Evolutionary conservation across 1,284 basidiomycete species (phyloP).

Genomic region (Lentinula novae-zelandiae): DNA sequence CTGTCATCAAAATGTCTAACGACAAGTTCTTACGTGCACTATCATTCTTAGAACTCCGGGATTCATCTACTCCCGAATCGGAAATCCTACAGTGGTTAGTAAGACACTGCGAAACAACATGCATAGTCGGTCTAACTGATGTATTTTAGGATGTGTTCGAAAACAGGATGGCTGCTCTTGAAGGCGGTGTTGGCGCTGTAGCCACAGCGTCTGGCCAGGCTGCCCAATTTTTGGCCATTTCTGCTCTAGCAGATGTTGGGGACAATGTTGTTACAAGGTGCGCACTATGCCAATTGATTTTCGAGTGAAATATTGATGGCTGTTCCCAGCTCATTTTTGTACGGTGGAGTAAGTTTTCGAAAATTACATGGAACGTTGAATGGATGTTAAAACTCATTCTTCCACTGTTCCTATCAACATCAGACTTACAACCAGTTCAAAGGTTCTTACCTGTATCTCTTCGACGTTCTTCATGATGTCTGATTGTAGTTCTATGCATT

Average conservation of each 20-base stretch:
- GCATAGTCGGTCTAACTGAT: not conserved
- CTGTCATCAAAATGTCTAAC: not conserved
- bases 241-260: conserved; percentile 62
- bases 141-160: conserved; percentile 74
- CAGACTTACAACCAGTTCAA: conserved; percentile 89
- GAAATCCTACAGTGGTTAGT: conserved; percentile 80
- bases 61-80: conserved; percentile 77
- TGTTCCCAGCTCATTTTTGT: conserved; percentile 49
- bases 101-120: not conserved
- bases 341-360: conserved; percentile 53
- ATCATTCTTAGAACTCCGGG: conserved; percentile 47
- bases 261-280: conserved; percentile 81
- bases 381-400: not conserved
- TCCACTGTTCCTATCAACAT: not conserved
- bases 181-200: conserved; percentile 79
- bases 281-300: conserved; percentile 20
- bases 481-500: not conserved
- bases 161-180: conserved; percentile 79
- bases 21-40: not conserved
- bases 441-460: conserved; percentile 34
- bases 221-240: conserved; percentile 78
- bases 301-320: not conserved
- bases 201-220: conserved; percentile 79
- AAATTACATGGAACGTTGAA: not conserved
- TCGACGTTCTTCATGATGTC: not conserved